A percentile compares a stretch with the other conserved stretches of the same genome.
Evolutionary conservation across 2,329 filamentous ascomycete species (phyloP).

Genomic region (Epichloe elymi): DNA sequence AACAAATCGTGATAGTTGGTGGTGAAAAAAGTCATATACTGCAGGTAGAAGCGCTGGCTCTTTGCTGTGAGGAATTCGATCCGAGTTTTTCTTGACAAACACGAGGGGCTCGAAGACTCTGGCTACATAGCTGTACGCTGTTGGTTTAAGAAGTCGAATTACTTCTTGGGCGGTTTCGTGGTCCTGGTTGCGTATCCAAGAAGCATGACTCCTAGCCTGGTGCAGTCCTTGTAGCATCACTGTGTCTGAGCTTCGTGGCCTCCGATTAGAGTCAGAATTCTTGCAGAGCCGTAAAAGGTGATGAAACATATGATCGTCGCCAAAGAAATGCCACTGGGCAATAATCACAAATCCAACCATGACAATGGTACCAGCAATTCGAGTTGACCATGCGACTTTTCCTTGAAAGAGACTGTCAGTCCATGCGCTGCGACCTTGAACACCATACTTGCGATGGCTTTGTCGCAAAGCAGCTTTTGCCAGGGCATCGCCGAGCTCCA

Average conservation of each 20-base stretch:
- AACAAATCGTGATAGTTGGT: conserved; percentile 45
- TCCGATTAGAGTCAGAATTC: conserved; percentile 6
- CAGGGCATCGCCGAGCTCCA: conserved; percentile 62
- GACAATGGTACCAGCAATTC: conserved; percentile 61
- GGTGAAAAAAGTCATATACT: conserved; percentile 52
- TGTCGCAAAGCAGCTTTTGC: conserved; percentile 38
- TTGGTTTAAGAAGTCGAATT: conserved; percentile 62
- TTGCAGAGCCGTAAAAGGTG: conserved; percentile 14
- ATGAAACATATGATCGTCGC: conserved; percentile 34
- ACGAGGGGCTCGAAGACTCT: conserved; percentile 63
- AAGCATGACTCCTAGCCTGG: conserved; percentile 60
- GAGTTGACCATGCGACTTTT: conserved; percentile 54
- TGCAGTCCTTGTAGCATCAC: conserved; percentile 48
- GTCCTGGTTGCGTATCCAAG: conserved; percentile 67
- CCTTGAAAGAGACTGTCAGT: conserved; percentile 48
- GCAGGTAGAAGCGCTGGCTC: conserved; percentile 24
- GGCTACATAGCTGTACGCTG: conserved; percentile 57
- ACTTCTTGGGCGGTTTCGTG: conserved; percentile 67
- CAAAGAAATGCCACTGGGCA: conserved; percentile 68
- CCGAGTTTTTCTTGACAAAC: conserved; percentile 55
- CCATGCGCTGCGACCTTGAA: conserved; percentile 30
- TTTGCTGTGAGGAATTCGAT: conserved; percentile 42
- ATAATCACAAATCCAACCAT: conserved; percentile 60
- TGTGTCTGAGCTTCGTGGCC: conserved; percentile 18
- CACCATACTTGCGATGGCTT: conserved; percentile 15